Evolutionary conservation across 1,284 basidiomycete genomes (phyloP), one percentile per base, ranked within the genome.

Genomic region (Laetiporus sulphureus): DNA sequence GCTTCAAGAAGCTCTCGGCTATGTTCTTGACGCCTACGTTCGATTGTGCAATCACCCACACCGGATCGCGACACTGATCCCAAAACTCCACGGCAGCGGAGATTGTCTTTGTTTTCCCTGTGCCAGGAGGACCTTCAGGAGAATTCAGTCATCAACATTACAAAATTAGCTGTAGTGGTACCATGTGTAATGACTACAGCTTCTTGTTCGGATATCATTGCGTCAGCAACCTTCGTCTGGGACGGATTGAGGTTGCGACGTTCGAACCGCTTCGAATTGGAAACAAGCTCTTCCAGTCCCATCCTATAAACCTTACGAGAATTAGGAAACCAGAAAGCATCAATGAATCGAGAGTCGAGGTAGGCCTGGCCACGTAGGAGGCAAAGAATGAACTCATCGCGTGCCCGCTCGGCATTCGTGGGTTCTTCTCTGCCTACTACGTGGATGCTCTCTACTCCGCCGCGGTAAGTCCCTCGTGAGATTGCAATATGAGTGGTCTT

Each of bases 21-120:
- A 75, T 72, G 41, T 76, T 75, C 51, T 72, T 74, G 7, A 75
- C 72, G 3, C 69, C 65, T 27, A 66, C 62, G 42, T 67, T 67
- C 1, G 59, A 62, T 18, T 67, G 65, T 0, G 64, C 62, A 22
- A 61, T 29, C 4, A 66, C 49, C 57, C 59, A 66, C 1, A 55
- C 46, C 16, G 36, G 40, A 35, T 15, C 7, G 13, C 13, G 25
- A 27, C 13, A 12, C 10, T 20, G 32, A 32, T 36, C 42, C 44
- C 22, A 54, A 31, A 50, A 16, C 29, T 52, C 6, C 36, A 46
- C 16, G 40, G 38, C 50, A 38, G 58, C 60, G 2, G 63, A 58
- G 23, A 67, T 66, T 0, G 62, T 60, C 1, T 52, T 59, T 2
- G 64, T 67, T 46, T 67, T 67, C 0, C 65, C 58, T 22, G 58